Conservation (phyloP, 768 basidiomycete species). For the Rhizopogon vinicolor region DNA sequence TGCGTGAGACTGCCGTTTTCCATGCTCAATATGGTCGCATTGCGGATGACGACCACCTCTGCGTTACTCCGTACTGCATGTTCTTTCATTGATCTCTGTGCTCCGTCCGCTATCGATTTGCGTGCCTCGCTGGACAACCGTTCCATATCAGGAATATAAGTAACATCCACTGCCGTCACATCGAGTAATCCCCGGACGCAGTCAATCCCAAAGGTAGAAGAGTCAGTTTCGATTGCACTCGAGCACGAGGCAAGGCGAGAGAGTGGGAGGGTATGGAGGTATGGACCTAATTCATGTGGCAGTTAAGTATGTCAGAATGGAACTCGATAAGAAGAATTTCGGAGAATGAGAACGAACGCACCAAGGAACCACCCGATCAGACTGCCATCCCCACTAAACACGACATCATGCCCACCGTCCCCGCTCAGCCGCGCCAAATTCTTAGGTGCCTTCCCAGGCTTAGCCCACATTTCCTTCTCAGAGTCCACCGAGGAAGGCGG, state of each 20-base stretch:
- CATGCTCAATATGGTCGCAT: conserved; percentile 72
- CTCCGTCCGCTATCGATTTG: background rate
- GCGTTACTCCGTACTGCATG: conserved; percentile 2
- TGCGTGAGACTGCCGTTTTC: conserved; percentile 40
- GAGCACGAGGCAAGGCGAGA: conserved; percentile 47
- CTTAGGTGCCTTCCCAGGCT: conserved; percentile 60
- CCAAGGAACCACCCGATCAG: conserved; percentile 74
- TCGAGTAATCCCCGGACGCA: conserved; percentile 56
- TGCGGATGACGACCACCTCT: conserved; percentile 54
- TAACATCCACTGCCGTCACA: conserved; percentile 53
- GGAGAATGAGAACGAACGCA: conserved; percentile 22
- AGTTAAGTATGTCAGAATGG: background rate
- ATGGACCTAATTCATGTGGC: conserved; percentile 43
- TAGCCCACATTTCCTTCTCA: conserved; percentile 56
- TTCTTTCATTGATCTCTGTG: conserved; percentile 5
- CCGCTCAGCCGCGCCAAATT: conserved; percentile 59
- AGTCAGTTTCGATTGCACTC: conserved; percentile 43
- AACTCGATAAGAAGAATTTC: background rate
- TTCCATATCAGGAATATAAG: conserved; percentile 56
- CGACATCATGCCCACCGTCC: conserved; percentile 71
- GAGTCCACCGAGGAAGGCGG: conserved; percentile 36
- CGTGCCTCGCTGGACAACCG: conserved; percentile 53
- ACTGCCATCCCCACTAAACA: conserved; percentile 59
- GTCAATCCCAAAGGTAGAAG: conserved; percentile 51
- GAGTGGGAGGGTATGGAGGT: conserved; percentile 57